Evolutionary conservation across 345 rosid species (phyloP).

Genomic region (Eucalyptus erythrocorys): DNA sequence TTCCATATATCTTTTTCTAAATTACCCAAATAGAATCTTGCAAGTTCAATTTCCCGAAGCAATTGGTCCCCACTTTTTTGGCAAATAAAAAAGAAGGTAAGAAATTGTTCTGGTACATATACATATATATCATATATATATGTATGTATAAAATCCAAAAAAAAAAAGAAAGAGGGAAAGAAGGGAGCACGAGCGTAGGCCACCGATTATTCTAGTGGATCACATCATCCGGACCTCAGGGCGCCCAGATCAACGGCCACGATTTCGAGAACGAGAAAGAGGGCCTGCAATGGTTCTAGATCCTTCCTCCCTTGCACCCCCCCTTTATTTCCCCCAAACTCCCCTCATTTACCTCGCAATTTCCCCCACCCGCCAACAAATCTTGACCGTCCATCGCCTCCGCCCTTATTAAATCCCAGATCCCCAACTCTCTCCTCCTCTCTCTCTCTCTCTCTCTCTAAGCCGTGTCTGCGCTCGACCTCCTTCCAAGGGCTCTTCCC

Average conservation of each 20-base stretch:
- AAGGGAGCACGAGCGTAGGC: neutral
- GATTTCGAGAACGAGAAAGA: neutral
- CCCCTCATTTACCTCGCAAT: neutral
- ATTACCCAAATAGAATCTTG: neutral
- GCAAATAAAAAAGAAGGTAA: neutral
- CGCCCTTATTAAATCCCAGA: neutral
- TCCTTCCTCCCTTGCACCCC: conserved; percentile 2
- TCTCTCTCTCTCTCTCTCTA: neutral
- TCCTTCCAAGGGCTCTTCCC: neutral
- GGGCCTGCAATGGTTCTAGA: conserved; percentile 8
- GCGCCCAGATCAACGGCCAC: neutral
- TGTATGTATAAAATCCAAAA: neutral
- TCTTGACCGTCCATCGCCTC: conserved; percentile 15
- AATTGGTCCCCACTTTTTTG: neutral
- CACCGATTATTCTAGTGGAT: neutral
- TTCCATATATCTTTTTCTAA: neutral
- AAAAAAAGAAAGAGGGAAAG: neutral
- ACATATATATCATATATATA: too few relatives aligned
- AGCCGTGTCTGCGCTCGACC: neutral
- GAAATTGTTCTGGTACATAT: neutral
- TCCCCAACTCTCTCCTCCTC: neutral
- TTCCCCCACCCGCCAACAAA: neutral
- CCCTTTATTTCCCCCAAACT: neutral
- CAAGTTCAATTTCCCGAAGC: neutral
- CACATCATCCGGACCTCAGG: neutral